phyloP scores from a whole-genome alignment of 2,329 filamentous ascomycete genomes.

The Penicillium sp. region DNA sequence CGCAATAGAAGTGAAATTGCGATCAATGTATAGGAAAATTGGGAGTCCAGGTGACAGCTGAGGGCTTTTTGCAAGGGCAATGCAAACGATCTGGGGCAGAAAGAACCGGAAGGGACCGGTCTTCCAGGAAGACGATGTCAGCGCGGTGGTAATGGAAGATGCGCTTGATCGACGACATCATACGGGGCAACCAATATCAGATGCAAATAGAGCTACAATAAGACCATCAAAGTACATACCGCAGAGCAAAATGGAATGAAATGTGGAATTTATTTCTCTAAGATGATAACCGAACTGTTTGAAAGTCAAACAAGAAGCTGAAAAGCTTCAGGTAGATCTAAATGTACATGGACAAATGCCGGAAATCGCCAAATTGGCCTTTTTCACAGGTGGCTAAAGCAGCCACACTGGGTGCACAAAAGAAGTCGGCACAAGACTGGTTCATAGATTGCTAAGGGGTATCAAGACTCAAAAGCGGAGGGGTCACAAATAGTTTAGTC shows the following conservation, averaged over 20 bases:
- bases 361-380: not conserved
- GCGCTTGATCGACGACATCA: not conserved
- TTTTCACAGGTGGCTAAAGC: not conserved
- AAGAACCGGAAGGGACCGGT: not conserved
- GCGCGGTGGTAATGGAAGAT: not conserved
- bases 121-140: not conserved
- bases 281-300: not conserved
- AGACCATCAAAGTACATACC: not conserved
- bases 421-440: not conserved
- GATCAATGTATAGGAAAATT: not conserved
- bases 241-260: too few relatives aligned
- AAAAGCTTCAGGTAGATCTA: not conserved
- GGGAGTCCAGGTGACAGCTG: not conserved
- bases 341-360: not conserved
- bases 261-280: not conserved
- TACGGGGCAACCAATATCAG: not conserved
- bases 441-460: conserved; percentile 3
- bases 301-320: not conserved
- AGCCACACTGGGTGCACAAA: not conserved
- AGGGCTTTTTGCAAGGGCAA: not conserved
- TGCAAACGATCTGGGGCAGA: not conserved
- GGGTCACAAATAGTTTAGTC: not conserved
- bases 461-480: conserved; percentile 3
- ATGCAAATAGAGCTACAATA: not conserved
- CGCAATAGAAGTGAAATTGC: too few relatives aligned